Evolutionary conservation across 2,329 filamentous ascomycete genomes (phyloP).

Genomic region (Apiospora koreana): DNA sequence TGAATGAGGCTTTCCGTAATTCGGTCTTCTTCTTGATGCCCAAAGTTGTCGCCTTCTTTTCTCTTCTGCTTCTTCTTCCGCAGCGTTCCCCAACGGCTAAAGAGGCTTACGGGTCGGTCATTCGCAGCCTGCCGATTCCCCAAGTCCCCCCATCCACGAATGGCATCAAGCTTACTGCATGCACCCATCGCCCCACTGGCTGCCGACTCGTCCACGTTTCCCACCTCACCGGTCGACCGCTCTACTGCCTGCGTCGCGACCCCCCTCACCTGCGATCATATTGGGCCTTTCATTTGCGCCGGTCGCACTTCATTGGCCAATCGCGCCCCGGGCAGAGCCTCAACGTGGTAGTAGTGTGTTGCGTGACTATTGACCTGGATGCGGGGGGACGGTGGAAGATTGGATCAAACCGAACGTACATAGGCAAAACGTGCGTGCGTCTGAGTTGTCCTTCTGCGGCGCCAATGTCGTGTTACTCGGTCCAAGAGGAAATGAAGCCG

Average conservation of each 20-base stretch:
- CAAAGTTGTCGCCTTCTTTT: neutral
- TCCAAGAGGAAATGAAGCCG: neutral
- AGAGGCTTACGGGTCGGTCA: no score
- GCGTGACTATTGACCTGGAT: neutral
- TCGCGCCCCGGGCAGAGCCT: neutral
- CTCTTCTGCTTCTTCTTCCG: neutral
- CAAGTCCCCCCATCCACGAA: neutral
- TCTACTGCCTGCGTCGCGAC: neutral
- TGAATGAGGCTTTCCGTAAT: neutral
- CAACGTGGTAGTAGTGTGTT: neutral
- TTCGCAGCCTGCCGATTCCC: conserved; percentile 3
- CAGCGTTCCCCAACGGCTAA: neutral
- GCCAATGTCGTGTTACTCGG: neutral
- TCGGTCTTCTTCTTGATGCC: neutral
- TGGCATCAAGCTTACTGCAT: neutral
- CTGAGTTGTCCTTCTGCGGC: neutral
- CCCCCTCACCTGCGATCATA: neutral
- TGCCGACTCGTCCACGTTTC: neutral
- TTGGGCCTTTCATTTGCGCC: neutral
- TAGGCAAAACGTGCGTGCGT: neutral
- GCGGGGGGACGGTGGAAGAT: neutral
- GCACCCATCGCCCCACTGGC: neutral
- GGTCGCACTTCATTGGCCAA: neutral
- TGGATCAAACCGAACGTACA: neutral
- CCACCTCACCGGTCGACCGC: neutral